Base-by-base conservation (phyloP, 768 basidiomycete genomes). In the Leccinum sublutescens region DNA sequence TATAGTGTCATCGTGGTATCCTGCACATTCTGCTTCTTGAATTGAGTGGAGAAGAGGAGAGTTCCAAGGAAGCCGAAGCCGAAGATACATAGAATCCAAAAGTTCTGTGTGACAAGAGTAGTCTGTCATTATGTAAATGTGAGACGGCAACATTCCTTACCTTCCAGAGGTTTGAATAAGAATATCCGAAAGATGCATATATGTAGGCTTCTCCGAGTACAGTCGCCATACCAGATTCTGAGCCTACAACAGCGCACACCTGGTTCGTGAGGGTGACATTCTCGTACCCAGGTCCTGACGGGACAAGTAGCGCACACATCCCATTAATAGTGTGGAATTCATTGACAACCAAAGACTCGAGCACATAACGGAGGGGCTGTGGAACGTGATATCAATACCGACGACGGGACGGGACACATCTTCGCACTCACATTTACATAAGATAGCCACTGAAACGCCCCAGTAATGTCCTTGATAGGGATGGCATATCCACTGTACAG, bases 11-110 rank as follows among this genome's bases (percentile, higher is more conserved):
- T 70, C 50, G 68, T 72, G 31, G 72, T 74, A 55, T 70, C 73
- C 59, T 65, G 65, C 50, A 71, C 63, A 9, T 60, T 66, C 15
- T 64, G 66, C 12, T 62, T 66, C 51, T 75, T 75, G 48, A 63
- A 65, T 52, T 79, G 75, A 8, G 76, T 75, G 31, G 73, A 68
- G 50, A 76, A 55, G 50, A 83, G 70, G 23, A 76, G 73, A 7
- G 70, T 51, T 33, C 61, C 61, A 23, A 77, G 62, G 67, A 80
- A 79, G 60, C 74, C 70, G 3, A 78, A 40, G 48, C 74, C 76
- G 67, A 82, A 84, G 1, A 62, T 74, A 40, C 80, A 58, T 17
- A 82, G 64, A 62, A 85, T 80, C 11, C 83, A 82, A 9, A 71
- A 57, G 55, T 77, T 79, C 61, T 78, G 38, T 5, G 8, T 25